Evolutionary conservation across 768 basidiomycete genomes (phyloP).

Genomic region (Leccinellum luteum): DNA sequence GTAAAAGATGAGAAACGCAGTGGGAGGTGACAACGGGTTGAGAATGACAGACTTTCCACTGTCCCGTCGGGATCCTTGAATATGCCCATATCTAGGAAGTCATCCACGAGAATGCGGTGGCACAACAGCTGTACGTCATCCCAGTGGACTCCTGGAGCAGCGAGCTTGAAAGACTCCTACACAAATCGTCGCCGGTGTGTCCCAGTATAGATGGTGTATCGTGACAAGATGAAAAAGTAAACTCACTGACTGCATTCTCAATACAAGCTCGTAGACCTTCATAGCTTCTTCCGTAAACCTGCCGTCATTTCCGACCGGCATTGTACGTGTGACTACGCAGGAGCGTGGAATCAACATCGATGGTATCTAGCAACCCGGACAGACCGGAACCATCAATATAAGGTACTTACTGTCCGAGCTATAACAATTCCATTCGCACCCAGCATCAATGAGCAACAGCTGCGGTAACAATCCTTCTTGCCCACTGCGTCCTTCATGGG

Average conservation of each 20-base stretch:
- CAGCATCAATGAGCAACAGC: slow-evolving; percentile 90
- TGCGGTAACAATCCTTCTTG: slow-evolving; percentile 49
- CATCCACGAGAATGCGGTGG: slow-evolving; percentile 77
- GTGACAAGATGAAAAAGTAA: not conserved
- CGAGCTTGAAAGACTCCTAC: slow-evolving; percentile 68
- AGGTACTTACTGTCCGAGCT: slow-evolving; percentile 54
- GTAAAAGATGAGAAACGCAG: not conserved
- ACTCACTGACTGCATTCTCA: slow-evolving; percentile 83
- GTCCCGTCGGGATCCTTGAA: slow-evolving; percentile 63
- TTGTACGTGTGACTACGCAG: slow-evolving; percentile 69
- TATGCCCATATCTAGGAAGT: slow-evolving; percentile 82
- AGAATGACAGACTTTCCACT: slow-evolving; percentile 6
- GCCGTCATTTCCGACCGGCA: slow-evolving; percentile 92
- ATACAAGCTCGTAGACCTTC: slow-evolving; percentile 83
- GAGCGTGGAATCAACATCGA: slow-evolving; percentile 24
- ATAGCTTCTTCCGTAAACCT: slow-evolving; percentile 79
- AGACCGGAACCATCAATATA: not conserved
- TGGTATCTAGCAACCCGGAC: not conserved
- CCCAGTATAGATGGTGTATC: not conserved
- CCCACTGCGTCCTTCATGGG: slow-evolving; percentile 2
- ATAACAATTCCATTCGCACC: slow-evolving; percentile 82
- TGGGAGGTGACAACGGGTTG: not conserved
- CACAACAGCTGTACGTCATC: slow-evolving; percentile 82
- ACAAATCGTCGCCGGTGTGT: not conserved
- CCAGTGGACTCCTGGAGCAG: slow-evolving; percentile 85